Evolutionary conservation across 768 basidiomycete species (phyloP).

Genomic region (Tulasnella sp.): DNA sequence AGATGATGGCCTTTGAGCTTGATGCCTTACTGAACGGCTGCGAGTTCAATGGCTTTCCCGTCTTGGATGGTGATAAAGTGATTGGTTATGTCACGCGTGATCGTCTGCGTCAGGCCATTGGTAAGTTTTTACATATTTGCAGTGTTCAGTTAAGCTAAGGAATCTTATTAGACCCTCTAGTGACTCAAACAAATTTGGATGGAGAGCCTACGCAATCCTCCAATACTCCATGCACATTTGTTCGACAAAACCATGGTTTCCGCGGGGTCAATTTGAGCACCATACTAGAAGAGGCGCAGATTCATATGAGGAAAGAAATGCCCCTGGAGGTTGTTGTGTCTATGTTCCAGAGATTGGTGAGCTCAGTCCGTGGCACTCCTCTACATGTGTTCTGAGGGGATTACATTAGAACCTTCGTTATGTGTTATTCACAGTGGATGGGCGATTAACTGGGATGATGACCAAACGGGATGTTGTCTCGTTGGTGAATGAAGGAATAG

Average conservation of each 20-base stretch:
- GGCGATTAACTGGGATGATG: slow-evolving; percentile 48
- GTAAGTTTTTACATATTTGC: slow-evolving; percentile 20
- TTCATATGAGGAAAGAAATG: slow-evolving; percentile 54
- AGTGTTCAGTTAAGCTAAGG: too few relatives aligned
- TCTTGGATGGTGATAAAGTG: slow-evolving; percentile 37
- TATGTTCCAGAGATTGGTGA: slow-evolving; percentile 62
- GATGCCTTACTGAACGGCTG: slow-evolving; percentile 32
- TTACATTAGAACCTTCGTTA: slow-evolving; percentile 46
- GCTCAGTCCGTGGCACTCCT: slow-evolving; percentile 36
- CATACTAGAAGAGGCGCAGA: slow-evolving; percentile 35
- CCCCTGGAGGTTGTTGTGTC: slow-evolving; percentile 57
- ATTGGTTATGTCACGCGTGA: slow-evolving; percentile 52
- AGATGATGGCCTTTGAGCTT: slow-evolving; percentile 37
- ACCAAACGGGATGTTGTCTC: slow-evolving; percentile 53
- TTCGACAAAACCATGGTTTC: neutral
- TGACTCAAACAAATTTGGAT: slow-evolving; percentile 4
- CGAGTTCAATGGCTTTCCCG: slow-evolving; percentile 52
- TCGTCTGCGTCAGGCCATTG: slow-evolving; percentile 32
- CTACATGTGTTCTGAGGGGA: slow-evolving; percentile 52
- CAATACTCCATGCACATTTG: slow-evolving; percentile 3
- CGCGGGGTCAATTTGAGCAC: slow-evolving; percentile 25
- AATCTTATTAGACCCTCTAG: too few relatives aligned
- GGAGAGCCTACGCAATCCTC: neutral
- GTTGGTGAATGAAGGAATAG: slow-evolving; percentile 12
- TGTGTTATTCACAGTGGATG: slow-evolving; percentile 49